Evolutionary conservation across 192 early-diverging fungal species (phyloP).

Genomic region (Geranomyces variabilis): DNA sequence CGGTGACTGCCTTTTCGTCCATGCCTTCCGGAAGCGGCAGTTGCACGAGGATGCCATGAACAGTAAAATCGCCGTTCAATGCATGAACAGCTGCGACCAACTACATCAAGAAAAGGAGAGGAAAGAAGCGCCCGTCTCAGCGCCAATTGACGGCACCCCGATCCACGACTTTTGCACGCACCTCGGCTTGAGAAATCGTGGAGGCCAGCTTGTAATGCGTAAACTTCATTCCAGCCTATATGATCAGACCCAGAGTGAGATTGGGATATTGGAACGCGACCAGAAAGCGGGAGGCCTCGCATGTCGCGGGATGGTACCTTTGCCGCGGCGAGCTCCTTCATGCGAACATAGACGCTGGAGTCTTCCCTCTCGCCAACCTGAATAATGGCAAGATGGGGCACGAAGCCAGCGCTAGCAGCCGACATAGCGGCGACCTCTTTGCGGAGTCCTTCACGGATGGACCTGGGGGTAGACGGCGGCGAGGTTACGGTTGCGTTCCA

Average conservation of each 20-base stretch:
- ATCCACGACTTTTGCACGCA: slow-evolving; percentile 20
- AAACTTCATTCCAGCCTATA: slow-evolving; percentile 77
- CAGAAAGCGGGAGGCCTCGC: background rate
- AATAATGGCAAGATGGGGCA: slow-evolving; percentile 83
- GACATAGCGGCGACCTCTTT: slow-evolving; percentile 68
- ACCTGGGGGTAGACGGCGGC: slow-evolving; percentile 42
- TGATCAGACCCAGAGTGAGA: background rate
- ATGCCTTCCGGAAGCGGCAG: slow-evolving; percentile 89
- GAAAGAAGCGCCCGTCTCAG: background rate
- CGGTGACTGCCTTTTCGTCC: slow-evolving; percentile 79
- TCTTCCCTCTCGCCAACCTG: slow-evolving; percentile 94
- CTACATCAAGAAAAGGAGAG: slow-evolving; percentile 39
- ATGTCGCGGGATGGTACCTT: slow-evolving; percentile 57
- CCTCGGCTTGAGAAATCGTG: slow-evolving; percentile 68
- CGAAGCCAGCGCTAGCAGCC: slow-evolving; percentile 66
- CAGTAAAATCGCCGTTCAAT: slow-evolving; percentile 76
- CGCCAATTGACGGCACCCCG: too few species aligned
- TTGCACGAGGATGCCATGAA: slow-evolving; percentile 97
- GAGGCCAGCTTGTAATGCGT: slow-evolving; percentile 68
- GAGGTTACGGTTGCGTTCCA: too few species aligned
- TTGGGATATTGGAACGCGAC: background rate
- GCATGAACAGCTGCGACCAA: slow-evolving; percentile 67
- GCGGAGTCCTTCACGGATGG: slow-evolving; percentile 73
- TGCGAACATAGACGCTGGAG: slow-evolving; percentile 88
- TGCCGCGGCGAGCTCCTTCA: slow-evolving; percentile 88